A percentile compares a stretch with the other conserved stretches of the same genome.
Evolutionary conservation across 441 rosid genomes (phyloP).

Genomic region (Bruguiera hainesii): DNA sequence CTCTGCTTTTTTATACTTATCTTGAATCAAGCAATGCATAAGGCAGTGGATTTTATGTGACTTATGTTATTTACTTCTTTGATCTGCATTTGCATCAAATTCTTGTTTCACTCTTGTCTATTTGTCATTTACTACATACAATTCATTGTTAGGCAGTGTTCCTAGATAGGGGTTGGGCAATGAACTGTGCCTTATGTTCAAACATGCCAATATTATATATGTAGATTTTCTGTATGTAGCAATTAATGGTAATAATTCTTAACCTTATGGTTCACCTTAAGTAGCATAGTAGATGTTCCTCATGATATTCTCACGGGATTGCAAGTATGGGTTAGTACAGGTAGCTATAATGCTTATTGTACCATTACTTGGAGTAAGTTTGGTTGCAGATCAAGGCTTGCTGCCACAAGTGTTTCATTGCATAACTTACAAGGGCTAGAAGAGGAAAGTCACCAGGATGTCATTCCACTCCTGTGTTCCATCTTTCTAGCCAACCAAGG

Average conservation of each 20-base stretch:
- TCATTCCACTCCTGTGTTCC: constrained; percentile 80
- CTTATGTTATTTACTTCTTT: not conserved
- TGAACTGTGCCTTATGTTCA: not conserved
- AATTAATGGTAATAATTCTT: not conserved
- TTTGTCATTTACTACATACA: too few relatives aligned
- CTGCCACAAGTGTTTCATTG: constrained; percentile 54
- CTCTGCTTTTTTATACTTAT: not conserved
- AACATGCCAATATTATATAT: not conserved
- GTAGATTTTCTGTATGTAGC: not conserved
- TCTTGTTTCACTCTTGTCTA: too few relatives aligned
- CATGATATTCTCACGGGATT: not conserved
- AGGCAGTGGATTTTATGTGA: not conserved
- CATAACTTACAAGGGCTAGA: constrained; percentile 47
- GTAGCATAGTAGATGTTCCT: not conserved
- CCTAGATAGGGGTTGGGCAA: not conserved
- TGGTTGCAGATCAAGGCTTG: constrained; percentile 72
- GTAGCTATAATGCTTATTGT: not conserved
- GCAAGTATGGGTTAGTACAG: not conserved
- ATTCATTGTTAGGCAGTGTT: not conserved
- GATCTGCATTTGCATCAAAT: too few relatives aligned
- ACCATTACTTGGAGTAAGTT: not conserved
- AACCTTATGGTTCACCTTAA: not conserved
- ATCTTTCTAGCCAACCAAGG: constrained; percentile 81
- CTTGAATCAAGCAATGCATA: constrained; percentile 3
- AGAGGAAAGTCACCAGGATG: constrained; percentile 46